Conservation (phyloP, 2,329 filamentous ascomycete species). For the Didymellaceae sp. region DNA sequence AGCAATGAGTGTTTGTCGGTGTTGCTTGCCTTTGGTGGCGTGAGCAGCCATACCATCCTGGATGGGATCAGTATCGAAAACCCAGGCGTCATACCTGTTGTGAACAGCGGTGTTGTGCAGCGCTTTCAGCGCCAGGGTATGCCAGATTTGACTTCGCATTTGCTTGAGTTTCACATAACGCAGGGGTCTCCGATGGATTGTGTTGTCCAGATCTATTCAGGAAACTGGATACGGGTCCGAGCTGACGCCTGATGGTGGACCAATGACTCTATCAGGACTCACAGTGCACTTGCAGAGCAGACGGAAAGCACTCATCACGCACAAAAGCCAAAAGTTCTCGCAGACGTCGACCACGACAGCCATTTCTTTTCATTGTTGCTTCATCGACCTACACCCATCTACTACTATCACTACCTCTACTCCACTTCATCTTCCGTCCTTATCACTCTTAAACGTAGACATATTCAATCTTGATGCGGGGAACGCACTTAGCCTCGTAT, state of each 20-base stretch:
- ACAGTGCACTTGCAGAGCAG: conserved; percentile 23
- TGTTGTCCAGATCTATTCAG: conserved; percentile 16
- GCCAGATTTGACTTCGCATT: conserved; percentile 10
- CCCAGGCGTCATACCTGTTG: conserved; percentile 14
- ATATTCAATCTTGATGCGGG: conserved; percentile 24
- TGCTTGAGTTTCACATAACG: conserved; percentile 13
- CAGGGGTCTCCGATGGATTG: conserved; percentile 12
- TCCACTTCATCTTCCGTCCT: conserved; percentile 26
- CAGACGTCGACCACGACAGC: conserved; percentile 22
- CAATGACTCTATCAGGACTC: conserved; percentile 19
- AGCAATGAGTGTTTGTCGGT: conserved; percentile 18
- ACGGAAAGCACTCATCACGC: conserved; percentile 27
- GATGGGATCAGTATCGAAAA: conserved; percentile 14
- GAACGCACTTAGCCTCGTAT: conserved; percentile 26
- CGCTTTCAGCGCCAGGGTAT: conserved; percentile 17
- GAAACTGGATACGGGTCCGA: conserved; percentile 11
- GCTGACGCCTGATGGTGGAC: conserved; percentile 7
- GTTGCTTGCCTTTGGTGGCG: conserved; percentile 16
- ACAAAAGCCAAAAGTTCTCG: conserved; percentile 24
- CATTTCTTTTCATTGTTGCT: conserved; percentile 23
- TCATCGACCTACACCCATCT: conserved; percentile 25
- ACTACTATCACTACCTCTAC: conserved; percentile 27
- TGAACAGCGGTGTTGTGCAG: conserved; percentile 18
- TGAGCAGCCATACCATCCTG: conserved; percentile 17
- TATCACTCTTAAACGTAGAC: conserved; percentile 28